phyloP scores from a whole-genome alignment of 75 land plant genomes.

The Cupressus sempervirens region DNA sequence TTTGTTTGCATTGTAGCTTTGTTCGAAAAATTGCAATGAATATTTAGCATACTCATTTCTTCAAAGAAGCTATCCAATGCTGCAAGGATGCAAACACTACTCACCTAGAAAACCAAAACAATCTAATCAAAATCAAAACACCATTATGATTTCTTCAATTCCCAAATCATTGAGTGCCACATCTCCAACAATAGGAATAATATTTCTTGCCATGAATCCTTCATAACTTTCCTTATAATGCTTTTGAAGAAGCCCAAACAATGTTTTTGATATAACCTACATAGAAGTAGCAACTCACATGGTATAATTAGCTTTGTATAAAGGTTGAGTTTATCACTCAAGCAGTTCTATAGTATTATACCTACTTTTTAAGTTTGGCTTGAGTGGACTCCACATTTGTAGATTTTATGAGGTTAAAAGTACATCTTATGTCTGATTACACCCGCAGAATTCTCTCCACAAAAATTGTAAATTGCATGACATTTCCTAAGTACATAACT shows the following conservation, averaged over 20 bases:
- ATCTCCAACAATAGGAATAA: too few species aligned
- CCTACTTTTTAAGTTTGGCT: conserved; percentile 17
- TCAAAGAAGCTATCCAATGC: conserved; percentile 40
- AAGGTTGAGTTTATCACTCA: conserved; percentile 14
- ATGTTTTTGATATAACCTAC: too few species aligned
- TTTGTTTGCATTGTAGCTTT: conserved; percentile 5
- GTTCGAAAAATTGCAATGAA: not conserved
- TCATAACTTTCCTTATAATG: too few species aligned
- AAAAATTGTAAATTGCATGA: not conserved
- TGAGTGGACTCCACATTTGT: conserved; percentile 16
- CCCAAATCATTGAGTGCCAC: too few species aligned
- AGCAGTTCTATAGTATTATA: conserved; percentile 1
- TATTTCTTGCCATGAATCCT: too few species aligned
- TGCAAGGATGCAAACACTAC: conserved; percentile 35
- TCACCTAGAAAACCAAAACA: conserved; percentile 14
- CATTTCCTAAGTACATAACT: not conserved
- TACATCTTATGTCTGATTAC: conserved; percentile 30
- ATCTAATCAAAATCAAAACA: too few species aligned
- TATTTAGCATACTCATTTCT: conserved; percentile 16
- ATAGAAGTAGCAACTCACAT: too few species aligned
- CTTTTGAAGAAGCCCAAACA: too few species aligned
- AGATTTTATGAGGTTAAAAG: conserved; percentile 26
- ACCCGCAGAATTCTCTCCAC: conserved; percentile 16
- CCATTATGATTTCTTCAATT: too few species aligned
- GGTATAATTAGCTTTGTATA: too few species aligned